Evolutionary conservation across 2,329 filamentous ascomycete species (phyloP), one percentile per base, ranked within the genome.

Genomic region (Alternaria alternata): DNA sequence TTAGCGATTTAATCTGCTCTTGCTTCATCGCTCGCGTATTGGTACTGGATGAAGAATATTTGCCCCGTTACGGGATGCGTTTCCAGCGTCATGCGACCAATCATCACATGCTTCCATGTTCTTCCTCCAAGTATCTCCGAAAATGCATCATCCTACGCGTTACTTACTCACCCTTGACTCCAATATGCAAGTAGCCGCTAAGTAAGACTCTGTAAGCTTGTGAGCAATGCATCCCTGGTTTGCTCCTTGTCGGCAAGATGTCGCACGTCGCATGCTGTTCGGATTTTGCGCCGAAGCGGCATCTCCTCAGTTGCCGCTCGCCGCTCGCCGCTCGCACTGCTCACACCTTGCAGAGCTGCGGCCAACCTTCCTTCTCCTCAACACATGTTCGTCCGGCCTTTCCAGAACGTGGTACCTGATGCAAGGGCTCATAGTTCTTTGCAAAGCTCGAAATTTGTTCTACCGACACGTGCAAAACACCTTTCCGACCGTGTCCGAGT

Each of bases 241-340:
- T 58, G 38, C 58, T 58, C 59, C 59, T 48, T 57, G 58, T 57
- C 63, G 63, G 63, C 53, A 62, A 30, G 22, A 42, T 66, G 38
- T 56, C 62, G 61, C 58, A 53, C 46, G 61, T 62, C 65, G 69
- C 67, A 47, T 51, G 51, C 57, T 64, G 24, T 58, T 65, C 64
- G 64, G 65, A 51, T 61, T 54, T 52, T 52, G 32, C 54, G 71
- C 69, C 68, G 69, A 57, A 65, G 58, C 71, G 71, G 71, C 70
- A 71, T 73, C 67, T 63, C 39, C 57, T 43, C 54, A 61, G 53
- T 57, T 70, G 69, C 67, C 70, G 69, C 57, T 61, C 54, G 67
- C 38, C 38, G 51, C 57, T 51, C 30, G 32, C 38, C 38, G 51
- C 57, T 51, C 30, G 32, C 53, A 47, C 22, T 49, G 30, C 34